phyloP scores from a whole-genome alignment of 495 filamentous ascomycete genomes.

The Daldinia concentrica region DNA sequence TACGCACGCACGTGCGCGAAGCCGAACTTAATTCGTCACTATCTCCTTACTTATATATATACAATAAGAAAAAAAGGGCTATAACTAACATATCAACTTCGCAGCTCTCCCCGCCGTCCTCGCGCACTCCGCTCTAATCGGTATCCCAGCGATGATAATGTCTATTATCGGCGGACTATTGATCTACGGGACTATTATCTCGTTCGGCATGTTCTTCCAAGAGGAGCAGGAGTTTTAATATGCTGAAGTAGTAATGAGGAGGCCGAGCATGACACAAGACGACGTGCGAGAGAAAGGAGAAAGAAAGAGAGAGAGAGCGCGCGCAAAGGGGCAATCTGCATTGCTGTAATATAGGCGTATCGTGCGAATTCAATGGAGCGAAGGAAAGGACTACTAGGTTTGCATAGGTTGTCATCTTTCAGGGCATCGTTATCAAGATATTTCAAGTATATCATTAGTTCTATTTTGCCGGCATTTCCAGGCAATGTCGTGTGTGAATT shows the following conservation, averaged over 20 bases:
- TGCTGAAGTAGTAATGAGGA: neutral
- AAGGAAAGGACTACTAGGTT: conserved; percentile 22
- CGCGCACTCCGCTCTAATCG: conserved; percentile 83
- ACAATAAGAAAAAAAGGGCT: neutral
- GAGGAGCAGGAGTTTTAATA: conserved; percentile 84
- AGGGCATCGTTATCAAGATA: conserved; percentile 18
- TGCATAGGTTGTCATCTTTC: conserved; percentile 38
- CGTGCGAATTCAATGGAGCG: conserved; percentile 33
- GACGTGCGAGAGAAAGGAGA: neutral
- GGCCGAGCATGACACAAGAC: neutral
- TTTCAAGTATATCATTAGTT: conserved; percentile 8
- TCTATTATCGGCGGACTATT: conserved; percentile 88
- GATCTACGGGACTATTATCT: conserved; percentile 98
- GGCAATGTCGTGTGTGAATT: neutral
- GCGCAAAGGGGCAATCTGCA: conserved; percentile 9
- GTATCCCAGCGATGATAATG: conserved; percentile 91
- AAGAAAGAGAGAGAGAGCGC: neutral
- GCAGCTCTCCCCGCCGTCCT: conserved; percentile 90
- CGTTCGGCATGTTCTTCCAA: conserved; percentile 97
- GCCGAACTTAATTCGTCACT: neutral
- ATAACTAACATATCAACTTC: conserved; percentile 5
- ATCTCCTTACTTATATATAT: neutral
- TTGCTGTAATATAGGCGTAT: conserved; percentile 35
- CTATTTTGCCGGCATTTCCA: neutral
- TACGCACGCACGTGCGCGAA: neutral